Percentiles rank a stretch among this genome's conserved stretches.
phyloP scores from a whole-genome alignment of 2,329 filamentous ascomycete species.

The Xylariaceae sp. region DNA sequence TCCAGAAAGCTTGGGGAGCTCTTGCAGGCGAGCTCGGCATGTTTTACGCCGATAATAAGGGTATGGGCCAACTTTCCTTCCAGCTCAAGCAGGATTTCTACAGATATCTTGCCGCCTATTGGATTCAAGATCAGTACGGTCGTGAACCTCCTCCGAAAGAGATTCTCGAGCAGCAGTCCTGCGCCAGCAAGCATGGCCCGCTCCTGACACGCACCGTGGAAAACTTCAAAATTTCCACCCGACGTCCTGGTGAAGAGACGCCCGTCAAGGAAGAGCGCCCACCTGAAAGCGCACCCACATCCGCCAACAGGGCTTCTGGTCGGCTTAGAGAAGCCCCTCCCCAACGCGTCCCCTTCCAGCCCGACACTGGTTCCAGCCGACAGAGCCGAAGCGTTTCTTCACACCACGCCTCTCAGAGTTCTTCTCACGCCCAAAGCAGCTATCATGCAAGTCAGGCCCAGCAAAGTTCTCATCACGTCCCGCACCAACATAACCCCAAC shows the following conservation, averaged over 20 bases:
- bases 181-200: constrained; percentile 76
- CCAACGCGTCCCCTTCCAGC: constrained; percentile 78
- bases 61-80: constrained; percentile 70
- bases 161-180: constrained; percentile 69
- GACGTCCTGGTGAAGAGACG: constrained; percentile 54
- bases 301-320: constrained; percentile 54
- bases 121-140: constrained; percentile 71
- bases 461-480: constrained; percentile 25
- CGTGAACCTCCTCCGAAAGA: constrained; percentile 82
- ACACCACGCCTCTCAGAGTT: constrained; percentile 35
- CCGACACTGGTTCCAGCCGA: constrained; percentile 63
- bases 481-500: constrained; percentile 29
- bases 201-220: constrained; percentile 74
- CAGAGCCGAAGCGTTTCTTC: constrained; percentile 54
- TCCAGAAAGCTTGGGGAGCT: constrained; percentile 81
- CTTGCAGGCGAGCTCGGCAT: constrained; percentile 73
- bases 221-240: constrained; percentile 57
- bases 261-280: constrained; percentile 58
- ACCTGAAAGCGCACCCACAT: constrained; percentile 43
- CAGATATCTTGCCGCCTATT: constrained; percentile 81
- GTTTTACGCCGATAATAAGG: constrained; percentile 61
- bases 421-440: constrained; percentile 21
- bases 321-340: constrained; percentile 77
- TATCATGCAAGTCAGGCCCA: constrained; percentile 20
- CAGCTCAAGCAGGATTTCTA: constrained; percentile 84